Base-by-base conservation (phyloP, 2,329 filamentous ascomycete genomes). In the Fusarium domesticum region DNA sequence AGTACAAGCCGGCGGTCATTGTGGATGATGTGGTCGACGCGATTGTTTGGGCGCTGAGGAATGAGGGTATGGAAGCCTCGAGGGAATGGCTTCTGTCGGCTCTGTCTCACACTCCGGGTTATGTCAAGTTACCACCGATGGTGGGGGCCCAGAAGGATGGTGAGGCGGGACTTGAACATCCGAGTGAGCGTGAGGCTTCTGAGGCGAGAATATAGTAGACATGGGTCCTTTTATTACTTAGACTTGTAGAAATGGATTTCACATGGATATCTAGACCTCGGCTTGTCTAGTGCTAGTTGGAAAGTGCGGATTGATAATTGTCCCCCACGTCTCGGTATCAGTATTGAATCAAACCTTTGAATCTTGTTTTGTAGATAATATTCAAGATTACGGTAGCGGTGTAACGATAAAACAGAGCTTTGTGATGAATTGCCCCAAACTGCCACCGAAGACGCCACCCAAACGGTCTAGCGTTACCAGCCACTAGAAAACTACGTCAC, bases 21-120 rank as follows among this genome's bases (percentile, higher is more conserved):
- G 82, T 85, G 17, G 78, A 87, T 30, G 83, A 92, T 68, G 90
- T 95, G 4, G 76, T 80, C 57, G 81, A 83, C 52, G 90, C 87
- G 10, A 87, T 95, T 5, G 72, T 81, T 48, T 95, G 85, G 85
- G 89, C 84, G 5, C 67, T 93, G 60, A 72, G 80, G 65, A 72
- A 70, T 40, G 76, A 81, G 59, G 72, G 72, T 1, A 43, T 72
- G 57, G 65, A 66, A 50, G 60, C 58, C 11, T 59, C 63, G 18
- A 50, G 64, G 39, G 58, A 64, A 14, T 64, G 61, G 62, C 49
- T 67, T 10, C 19, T 62, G 33, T 62, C 58, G 34, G 51, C 56
- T 8, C 18, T 60, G 15, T 58, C 58, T 7, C 58, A 60, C 36
- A 60, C 58, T 10, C 57, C 60, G 40, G 58, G 58, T 7, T 52